Evolutionary conservation across 805 yeast genomes (phyloP).

Genomic region (Pichia nanzhaoensis): DNA sequence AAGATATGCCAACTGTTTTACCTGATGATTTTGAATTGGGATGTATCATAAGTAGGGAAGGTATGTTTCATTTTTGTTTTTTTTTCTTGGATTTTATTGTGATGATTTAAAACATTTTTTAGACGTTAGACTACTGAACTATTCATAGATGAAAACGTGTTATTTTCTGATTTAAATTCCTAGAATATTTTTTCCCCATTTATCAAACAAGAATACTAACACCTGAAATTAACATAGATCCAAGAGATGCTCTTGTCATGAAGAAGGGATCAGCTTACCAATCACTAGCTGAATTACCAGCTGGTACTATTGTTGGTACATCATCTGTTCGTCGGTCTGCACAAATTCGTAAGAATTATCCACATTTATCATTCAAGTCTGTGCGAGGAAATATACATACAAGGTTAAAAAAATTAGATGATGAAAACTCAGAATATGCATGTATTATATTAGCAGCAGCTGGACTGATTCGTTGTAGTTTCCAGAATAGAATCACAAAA

Average conservation of each 20-base stretch:
- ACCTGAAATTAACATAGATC: slow-evolving; percentile 43
- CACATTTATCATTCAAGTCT: slow-evolving; percentile 70
- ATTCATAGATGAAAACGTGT: slow-evolving; percentile 24
- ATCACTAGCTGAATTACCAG: slow-evolving; percentile 67
- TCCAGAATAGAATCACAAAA: slow-evolving; percentile 70
- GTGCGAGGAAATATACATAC: slow-evolving; percentile 84
- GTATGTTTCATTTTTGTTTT: slow-evolving; percentile 23
- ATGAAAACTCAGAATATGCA: slow-evolving; percentile 43
- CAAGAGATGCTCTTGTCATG: slow-evolving; percentile 88
- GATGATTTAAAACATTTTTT: slow-evolving; percentile 18
- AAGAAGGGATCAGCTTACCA: slow-evolving; percentile 55
- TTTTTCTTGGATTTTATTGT: slow-evolving; percentile 1
- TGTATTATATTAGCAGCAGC: slow-evolving; percentile 91
- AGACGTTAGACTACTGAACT: slow-evolving; percentile 37
- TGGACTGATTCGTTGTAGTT: slow-evolving; percentile 69
- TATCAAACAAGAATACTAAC: slow-evolving; percentile 9
- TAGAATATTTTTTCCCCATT: not conserved
- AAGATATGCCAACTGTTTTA: slow-evolving; percentile 82
- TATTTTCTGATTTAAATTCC: slow-evolving; percentile 13
- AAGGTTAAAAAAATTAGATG: slow-evolving; percentile 75
- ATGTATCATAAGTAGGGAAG: slow-evolving; percentile 73
- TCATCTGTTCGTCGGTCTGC: slow-evolving; percentile 92
- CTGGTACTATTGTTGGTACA: slow-evolving; percentile 85
- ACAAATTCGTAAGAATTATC: slow-evolving; percentile 73
- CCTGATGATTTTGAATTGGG: slow-evolving; percentile 91